These are phyloP conservation scores for Kazachstania viticola DNA, from an alignment of 805 yeast species.

Conservation along the genomic window DNA sequence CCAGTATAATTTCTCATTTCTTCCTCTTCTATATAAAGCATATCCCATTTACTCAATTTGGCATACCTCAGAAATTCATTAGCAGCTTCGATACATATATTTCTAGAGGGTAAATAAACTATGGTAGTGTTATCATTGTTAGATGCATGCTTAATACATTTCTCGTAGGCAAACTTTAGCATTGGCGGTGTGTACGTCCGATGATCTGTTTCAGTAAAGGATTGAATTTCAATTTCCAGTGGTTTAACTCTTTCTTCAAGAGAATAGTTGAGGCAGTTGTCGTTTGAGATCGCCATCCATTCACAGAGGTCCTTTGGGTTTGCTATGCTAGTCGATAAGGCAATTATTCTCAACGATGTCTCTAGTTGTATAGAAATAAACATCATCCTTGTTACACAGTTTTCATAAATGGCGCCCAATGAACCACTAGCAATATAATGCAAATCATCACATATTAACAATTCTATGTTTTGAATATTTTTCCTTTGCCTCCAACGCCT, in stretches of 20 bases:
- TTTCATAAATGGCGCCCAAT: slow-evolving; percentile 58
- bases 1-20: slow-evolving; percentile 8
- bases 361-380: slow-evolving; percentile 60
- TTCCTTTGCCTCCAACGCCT: slow-evolving; percentile 76
- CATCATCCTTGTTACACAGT: slow-evolving; percentile 55
- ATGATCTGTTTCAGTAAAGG: slow-evolving; percentile 32
- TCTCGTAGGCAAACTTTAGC: slow-evolving; percentile 38
- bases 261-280: slow-evolving; percentile 55
- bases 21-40: slow-evolving; percentile 31
- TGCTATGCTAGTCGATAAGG: slow-evolving; percentile 55
- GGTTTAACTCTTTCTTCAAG: slow-evolving; percentile 48
- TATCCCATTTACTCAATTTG: slow-evolving; percentile 27
- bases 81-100: slow-evolving; percentile 42
- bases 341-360: slow-evolving; percentile 49
- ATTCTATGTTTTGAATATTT: slow-evolving; percentile 53
- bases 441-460: slow-evolving; percentile 62
- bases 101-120: slow-evolving; percentile 49
- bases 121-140: slow-evolving; percentile 27
- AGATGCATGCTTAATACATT: slow-evolving; percentile 26
- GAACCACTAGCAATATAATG: slow-evolving; percentile 52
- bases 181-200: slow-evolving; percentile 34
- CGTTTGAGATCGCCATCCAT: slow-evolving; percentile 70
- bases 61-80: slow-evolving; percentile 32
- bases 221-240: slow-evolving; percentile 45
- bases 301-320: slow-evolving; percentile 70